Evolutionary conservation across 1,284 basidiomycete genomes (phyloP).

Genomic region (Coniferiporia weirii): DNA sequence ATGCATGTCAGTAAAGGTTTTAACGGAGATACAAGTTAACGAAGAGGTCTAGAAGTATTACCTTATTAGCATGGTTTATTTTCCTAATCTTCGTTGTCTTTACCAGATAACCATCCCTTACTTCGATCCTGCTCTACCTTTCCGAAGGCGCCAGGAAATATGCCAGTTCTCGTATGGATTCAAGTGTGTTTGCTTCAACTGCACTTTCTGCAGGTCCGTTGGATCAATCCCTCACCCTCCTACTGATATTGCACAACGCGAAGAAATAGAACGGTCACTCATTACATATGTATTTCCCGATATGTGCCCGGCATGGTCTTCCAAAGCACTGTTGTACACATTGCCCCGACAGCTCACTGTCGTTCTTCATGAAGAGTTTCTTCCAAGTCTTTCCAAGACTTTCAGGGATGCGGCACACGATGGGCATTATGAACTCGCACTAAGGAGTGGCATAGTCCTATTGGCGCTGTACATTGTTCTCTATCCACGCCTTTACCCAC

Average conservation of each 20-base stretch:
- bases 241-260: conserved; percentile 24
- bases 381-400: conserved; percentile 50
- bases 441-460: conserved; percentile 50
- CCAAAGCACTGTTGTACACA: conserved; percentile 25
- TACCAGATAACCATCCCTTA: conserved; percentile 65
- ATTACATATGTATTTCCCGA: conserved; percentile 12
- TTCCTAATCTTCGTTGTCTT: not conserved
- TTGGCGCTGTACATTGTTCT: conserved; percentile 60
- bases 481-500: conserved; percentile 70
- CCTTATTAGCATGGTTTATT: not conserved
- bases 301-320: conserved; percentile 21
- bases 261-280: conserved; percentile 24
- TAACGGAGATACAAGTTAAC: conserved; percentile 46
- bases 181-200: conserved; percentile 54
- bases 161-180: conserved; percentile 64
- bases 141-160: conserved; percentile 52
- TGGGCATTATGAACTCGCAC: conserved; percentile 45
- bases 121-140: conserved; percentile 62
- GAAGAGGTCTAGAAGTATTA: conserved; percentile 51
- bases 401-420: conserved; percentile 68
- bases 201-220: conserved; percentile 36
- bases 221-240: conserved; percentile 36
- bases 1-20: conserved; percentile 55
- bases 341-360: conserved; percentile 38
- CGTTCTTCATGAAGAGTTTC: conserved; percentile 52